These are phyloP conservation scores for Keqinozyma sinolaborantium DNA, from an alignment of 1,139 yeast genomes.

Conservation along the genomic window DNA sequence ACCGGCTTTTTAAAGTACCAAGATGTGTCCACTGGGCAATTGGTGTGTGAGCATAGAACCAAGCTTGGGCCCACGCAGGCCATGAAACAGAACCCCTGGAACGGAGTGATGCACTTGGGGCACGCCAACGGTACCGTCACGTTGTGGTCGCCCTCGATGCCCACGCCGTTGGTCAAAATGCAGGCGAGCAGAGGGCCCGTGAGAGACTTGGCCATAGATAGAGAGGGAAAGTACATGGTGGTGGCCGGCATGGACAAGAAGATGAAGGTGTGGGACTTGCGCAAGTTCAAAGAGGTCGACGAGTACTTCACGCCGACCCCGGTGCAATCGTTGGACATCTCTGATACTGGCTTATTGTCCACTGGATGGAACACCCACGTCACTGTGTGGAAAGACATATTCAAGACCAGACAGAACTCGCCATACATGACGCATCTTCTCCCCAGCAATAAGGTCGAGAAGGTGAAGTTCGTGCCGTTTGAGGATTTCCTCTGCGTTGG, in stretches of 20 bases:
- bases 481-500: constrained; percentile 95
- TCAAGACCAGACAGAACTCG: constrained; percentile 54
- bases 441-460: constrained; percentile 72
- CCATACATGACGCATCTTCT: constrained; percentile 92
- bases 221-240: constrained; percentile 94
- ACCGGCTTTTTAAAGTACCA: constrained; percentile 88
- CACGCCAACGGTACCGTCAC: constrained; percentile 92
- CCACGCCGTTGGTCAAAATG: constrained; percentile 80
- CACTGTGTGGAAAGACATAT: constrained; percentile 79
- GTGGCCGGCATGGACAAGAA: constrained; percentile 86
- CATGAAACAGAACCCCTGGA: constrained; percentile 91
- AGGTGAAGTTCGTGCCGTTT: constrained; percentile 79
- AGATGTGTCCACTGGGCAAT: constrained; percentile 89
- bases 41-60: constrained; percentile 81
- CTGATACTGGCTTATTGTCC: constrained; percentile 83
- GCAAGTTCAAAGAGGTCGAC: constrained; percentile 76
- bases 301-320: constrained; percentile 82
- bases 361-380: constrained; percentile 96
- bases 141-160: constrained; percentile 89
- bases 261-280: constrained; percentile 89
- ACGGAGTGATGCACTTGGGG: constrained; percentile 92
- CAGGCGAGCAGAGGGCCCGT: constrained; percentile 85
- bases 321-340: constrained; percentile 72
- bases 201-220: constrained; percentile 78
- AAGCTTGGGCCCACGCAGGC: constrained; percentile 88